Base-by-base conservation (phyloP, 495 filamentous ascomycete species). In the Penicillium steckii region DNA sequence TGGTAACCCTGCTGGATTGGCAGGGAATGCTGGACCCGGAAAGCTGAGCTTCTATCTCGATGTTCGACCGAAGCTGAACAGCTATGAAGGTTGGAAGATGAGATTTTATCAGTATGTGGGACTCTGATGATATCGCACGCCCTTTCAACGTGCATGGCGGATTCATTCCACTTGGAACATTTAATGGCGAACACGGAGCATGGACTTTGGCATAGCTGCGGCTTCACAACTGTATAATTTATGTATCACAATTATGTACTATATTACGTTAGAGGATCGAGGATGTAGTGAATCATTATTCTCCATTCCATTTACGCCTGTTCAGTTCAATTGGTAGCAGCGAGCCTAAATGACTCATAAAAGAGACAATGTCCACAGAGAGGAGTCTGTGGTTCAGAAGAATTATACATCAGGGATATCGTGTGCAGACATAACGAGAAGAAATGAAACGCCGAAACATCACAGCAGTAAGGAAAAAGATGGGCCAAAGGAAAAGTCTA, bases 61-160 rank as follows among this genome's bases (percentile, higher is more conserved):
- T 66, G 94, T 97, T 15, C 80, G 94, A 66, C 94, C 94, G 3
- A 98, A 98, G 77, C 57, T 98, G 68, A 96, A 96, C 73, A 86
- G 79, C 30, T 89, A 82, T 78, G 94, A 97, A 73, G 94, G 94
- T 1, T 83, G 86, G 63, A 88, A 86, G 70, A 91, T 96, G 91
- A 81, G 94, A 51, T 79, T 82, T 33, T 70, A 77, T 60, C 80
- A 75, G 45, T 80, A 80, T 42, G 60, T 81, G 42, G 85, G 91
- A n/a, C 63, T 90, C 4, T 77, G 50, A 61, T 26, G 17, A 19
- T 13, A 12, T 37, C 46, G 19, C 15, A 19, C 29, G 22, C 32
- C 7, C 4, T 15, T 37, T 17, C 33, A n/a, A 37, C 15, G 33
- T 15, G n/a, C 10, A 15, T 13, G 33, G 8, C 15, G n/a, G n/a